Base-by-base conservation (phyloP, 2,329 filamentous ascomycete genomes). In the Sclerotinia nivalis region DNA sequence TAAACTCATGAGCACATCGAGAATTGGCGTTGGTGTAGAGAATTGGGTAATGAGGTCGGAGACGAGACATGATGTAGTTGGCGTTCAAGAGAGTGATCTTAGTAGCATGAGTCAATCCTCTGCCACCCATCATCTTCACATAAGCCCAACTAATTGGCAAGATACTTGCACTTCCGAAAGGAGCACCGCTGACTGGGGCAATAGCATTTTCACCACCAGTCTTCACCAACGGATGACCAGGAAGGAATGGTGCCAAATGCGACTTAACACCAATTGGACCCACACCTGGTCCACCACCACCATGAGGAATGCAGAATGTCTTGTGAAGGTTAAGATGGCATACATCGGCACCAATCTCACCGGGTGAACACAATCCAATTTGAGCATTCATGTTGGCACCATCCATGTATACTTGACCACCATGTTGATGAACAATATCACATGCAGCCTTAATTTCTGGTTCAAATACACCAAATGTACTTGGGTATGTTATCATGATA, bases 381-480 rank as follows among this genome's bases (percentile, higher is more conserved):
- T 98, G 95, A 25, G 95, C 95, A 79, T 97, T 98, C 93, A 97
- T 96, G 83, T 98, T 98, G 74, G 95, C 95, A 61, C 95, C 95
- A 79, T 98, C 95, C 95, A 98, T 97, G 84, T 97, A 98, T 22
- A 98, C 95, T 78, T 96, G 93, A 13, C 95, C 95, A 66, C 95
- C 95, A 78, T 96, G 84, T 73, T 91, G 81, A 82, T 98, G 95
- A 25, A 98, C 93, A 43, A 96, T 84, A 69, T 93, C 84, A 81
- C 93, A 97, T 22, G 90, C 93, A 78, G 91, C 88, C 83, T 93
- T 96, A 79, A 97, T 88, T 73, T 89, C 87, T 3, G 94, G 94
- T 84, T 98, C 95, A 78, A 97, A 98, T 43, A 98, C 93, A 79
- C 95, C 95, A 75, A 91, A 98, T 0, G 95, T 98, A 80, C 91